These are phyloP conservation scores for Penicillium crystallinum DNA, from an alignment of 495 filamentous ascomycete species.

Conservation along the genomic window DNA sequence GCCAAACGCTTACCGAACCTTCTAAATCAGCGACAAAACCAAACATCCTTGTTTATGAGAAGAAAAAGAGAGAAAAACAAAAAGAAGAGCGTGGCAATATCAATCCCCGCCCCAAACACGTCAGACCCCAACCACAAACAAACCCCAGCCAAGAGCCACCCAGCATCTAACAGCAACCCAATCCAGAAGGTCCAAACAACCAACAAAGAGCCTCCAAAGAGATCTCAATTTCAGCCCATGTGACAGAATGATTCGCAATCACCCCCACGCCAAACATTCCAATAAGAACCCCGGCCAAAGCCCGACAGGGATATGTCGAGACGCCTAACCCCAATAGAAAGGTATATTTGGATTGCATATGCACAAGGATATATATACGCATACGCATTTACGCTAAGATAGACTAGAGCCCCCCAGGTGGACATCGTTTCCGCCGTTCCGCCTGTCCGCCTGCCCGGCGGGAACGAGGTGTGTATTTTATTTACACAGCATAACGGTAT, in stretches of 20 bases:
- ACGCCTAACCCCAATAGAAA: neutral
- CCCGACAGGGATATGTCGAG: neutral
- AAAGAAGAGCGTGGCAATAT: neutral
- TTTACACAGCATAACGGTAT: no score
- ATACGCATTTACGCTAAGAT: neutral
- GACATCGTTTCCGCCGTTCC: constrained; percentile 2
- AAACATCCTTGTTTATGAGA: no score
- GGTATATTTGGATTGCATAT: neutral
- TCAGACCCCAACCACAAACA: neutral
- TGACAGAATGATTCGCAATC: neutral
- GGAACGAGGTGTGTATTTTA: neutral
- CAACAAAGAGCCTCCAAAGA: no score
- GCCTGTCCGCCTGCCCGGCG: neutral
- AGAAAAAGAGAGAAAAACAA: no score
- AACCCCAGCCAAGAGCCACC: no score
- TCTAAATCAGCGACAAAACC: no score
- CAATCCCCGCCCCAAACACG: neutral
- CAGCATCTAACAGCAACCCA: no score
- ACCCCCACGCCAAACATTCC: no score
- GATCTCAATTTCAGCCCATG: no score
- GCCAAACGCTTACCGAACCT: neutral
- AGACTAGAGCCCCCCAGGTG: neutral
- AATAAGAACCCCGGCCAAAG: no score
- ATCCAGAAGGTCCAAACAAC: no score
- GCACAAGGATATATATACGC: neutral